Base-by-base conservation (phyloP, 169 alveolate genomes). In the Plasmodium cynomolgi region DNA sequence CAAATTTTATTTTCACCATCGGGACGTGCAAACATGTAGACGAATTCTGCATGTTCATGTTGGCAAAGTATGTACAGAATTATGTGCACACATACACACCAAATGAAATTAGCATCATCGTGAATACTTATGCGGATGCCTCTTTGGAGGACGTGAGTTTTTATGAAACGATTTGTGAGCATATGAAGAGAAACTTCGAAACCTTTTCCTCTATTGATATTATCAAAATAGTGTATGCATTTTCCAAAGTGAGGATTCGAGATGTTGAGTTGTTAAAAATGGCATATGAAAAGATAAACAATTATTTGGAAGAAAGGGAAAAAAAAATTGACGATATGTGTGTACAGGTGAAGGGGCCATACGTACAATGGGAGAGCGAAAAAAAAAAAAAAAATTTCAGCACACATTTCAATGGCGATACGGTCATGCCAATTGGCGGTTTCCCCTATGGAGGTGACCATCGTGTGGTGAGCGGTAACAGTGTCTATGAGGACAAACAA, bases 21-120 rank as follows among this genome's bases (percentile, higher is more conserved):
- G 94, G 94, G 13, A 90, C 94, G 34, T 90, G 94, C 72, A 90
- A 90, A 74, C 73, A 90, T 44, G 68, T 90, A 26, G 94, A 90
- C 50, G 94, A 90, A 62, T 90, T 90, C 20, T 90, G 94, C 39
- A 90, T 90, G 94, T 90, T 90, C 73, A 90, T 90, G 94, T 73
- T 90, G 68, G 94, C 94, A 17, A 90, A 90, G 44, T 74, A 80
- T 80, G 94, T 90, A 26, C 94, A 90, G 75, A 90, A 90, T 90
- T 79, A 90, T 81, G 73, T 90, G 0, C 58, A 90, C 13, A 31
- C 31, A 4, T 90, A 90, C 13, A 80, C 83, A 0, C 90, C 91
- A 6, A 90, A 80, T 31, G 94, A 90, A 41, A 90, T 90, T 68
- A 81, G 74, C 31, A 68, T 90, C 15, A 90, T 90, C 5, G 94